Conservation (phyloP, 202 grass and related monocot species). For the Zoysia matrella region DNA sequence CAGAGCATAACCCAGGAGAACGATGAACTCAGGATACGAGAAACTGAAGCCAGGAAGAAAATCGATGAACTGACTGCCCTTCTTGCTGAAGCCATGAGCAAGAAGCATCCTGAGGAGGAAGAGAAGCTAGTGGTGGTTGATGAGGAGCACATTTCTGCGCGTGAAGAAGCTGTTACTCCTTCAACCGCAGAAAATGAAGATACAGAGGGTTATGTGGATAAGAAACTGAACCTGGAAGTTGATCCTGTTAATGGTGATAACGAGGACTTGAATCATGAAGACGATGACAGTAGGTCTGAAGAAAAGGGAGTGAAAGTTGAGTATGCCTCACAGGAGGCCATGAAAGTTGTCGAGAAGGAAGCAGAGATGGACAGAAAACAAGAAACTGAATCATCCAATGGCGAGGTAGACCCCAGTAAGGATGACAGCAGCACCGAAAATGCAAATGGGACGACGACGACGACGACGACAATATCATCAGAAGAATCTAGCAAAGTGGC, state of each 20-base stretch:
- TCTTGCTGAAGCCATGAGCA: constrained; percentile 70
- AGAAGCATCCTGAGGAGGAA: constrained; percentile 73
- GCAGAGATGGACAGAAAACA: constrained; percentile 36
- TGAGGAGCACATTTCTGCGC: constrained; percentile 32
- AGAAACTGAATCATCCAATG: constrained; percentile 52
- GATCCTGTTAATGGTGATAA: constrained; percentile 1
- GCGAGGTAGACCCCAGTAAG: constrained; percentile 47
- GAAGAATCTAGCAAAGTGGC: constrained; percentile 54
- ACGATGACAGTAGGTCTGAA: constrained; percentile 37
- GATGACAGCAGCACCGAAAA: constrained; percentile 47
- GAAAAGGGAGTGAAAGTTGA: constrained; percentile 42
- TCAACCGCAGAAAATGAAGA: constrained; percentile 41
- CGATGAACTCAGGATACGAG: constrained; percentile 71
- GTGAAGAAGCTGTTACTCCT: constrained; percentile 42
- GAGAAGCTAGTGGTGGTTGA: constrained; percentile 62
- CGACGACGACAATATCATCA: not conserved
- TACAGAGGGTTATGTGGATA: constrained; percentile 30
- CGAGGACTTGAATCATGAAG: constrained; percentile 31
- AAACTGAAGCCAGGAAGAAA: constrained; percentile 70
- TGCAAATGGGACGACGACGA: constrained; percentile 31
- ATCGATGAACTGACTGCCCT: constrained; percentile 69
- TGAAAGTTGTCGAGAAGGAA: constrained; percentile 51
- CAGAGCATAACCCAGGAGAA: constrained; percentile 93
- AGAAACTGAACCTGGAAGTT: constrained; percentile 42
- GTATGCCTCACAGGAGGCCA: constrained; percentile 24